phyloP scores from a whole-genome alignment of 2,329 filamentous ascomycete genomes.

The Nemania sp. region DNA sequence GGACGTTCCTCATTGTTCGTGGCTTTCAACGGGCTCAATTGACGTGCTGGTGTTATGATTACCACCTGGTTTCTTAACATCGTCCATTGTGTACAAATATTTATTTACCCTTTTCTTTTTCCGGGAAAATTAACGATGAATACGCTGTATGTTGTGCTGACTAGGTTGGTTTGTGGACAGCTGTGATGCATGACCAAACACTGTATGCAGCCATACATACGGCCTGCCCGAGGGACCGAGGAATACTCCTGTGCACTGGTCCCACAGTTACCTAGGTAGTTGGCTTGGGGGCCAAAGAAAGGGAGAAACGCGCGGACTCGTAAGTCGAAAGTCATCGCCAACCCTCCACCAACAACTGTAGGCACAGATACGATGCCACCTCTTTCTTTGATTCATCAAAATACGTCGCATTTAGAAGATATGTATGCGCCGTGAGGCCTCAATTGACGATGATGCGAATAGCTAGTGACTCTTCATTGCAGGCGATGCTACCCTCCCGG shows the following conservation, averaged over 20 bases:
- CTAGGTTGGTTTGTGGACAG: conserved; percentile 1
- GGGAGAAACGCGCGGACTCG: not conserved
- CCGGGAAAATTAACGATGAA: not conserved
- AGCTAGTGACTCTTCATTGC: not conserved
- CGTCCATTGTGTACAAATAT: not conserved
- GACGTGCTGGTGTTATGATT: not conserved
- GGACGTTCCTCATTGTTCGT: not conserved
- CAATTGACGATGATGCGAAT: not conserved
- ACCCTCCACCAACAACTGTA: not conserved
- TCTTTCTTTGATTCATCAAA: not conserved
- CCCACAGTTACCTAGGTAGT: not conserved
- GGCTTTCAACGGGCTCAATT: not conserved
- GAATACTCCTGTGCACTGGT: not conserved
- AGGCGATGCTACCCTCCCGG: conserved; percentile 7
- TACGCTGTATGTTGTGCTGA: not conserved
- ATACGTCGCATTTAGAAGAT: not conserved
- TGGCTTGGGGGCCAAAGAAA: conserved; percentile 32
- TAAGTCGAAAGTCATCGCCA: conserved; percentile 1
- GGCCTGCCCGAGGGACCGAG: conserved; percentile 24
- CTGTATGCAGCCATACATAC: conserved; percentile 15
- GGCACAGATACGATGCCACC: not conserved
- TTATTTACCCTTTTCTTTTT: not conserved
- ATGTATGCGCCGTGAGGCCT: not conserved
- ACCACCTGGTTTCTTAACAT: not conserved
- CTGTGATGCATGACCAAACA: not conserved